Percentiles rank a stretch among this genome's conserved stretches.
These are phyloP conservation scores for Lodderomyces metapsilosis DNA, from an alignment of 1,139 yeast species.

Conservation along the genomic window DNA sequence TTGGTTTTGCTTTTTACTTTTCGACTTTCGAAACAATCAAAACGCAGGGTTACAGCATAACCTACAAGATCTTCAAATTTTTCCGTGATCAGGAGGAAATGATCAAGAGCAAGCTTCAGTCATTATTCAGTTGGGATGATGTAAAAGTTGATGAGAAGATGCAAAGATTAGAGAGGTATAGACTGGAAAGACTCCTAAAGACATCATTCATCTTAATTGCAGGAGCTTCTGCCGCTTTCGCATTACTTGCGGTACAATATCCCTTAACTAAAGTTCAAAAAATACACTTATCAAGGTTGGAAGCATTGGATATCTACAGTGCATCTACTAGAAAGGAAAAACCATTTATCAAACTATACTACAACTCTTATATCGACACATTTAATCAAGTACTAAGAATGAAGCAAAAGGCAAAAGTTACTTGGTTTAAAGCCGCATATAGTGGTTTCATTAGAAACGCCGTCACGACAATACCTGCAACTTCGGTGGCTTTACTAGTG, in stretches of 20 bases:
- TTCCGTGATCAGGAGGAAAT: conserved; percentile 40
- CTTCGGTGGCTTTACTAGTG: conserved; percentile 79
- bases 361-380: conserved; percentile 74
- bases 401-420: conserved; percentile 50
- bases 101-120: conserved; percentile 22
- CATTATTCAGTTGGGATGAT: conserved; percentile 20
- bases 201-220: conserved; percentile 78
- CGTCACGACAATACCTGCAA: conserved; percentile 77
- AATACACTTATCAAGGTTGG: conserved; percentile 74
- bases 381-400: conserved; percentile 55
- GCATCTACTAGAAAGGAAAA: conserved; percentile 32
- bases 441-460: conserved; percentile 77
- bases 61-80: conserved; percentile 59
- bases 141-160: conserved; percentile 30
- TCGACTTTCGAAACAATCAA: conserved; percentile 83
- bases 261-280: conserved; percentile 81
- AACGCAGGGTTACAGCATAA: conserved; percentile 57
- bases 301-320: conserved; percentile 70
- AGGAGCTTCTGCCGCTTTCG: conserved; percentile 83
- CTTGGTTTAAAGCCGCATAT: conserved; percentile 69
- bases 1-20: conserved; percentile 86
- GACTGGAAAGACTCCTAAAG: conserved; percentile 53
- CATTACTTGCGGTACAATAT: conserved; percentile 75
- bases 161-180: conserved; percentile 33
- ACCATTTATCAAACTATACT: conserved; percentile 52